A percentile compares a stretch with the other conserved stretches of the same genome.
phyloP scores from a whole-genome alignment of 352 stramenopile species.

The Plasmopara halstedii region DNA sequence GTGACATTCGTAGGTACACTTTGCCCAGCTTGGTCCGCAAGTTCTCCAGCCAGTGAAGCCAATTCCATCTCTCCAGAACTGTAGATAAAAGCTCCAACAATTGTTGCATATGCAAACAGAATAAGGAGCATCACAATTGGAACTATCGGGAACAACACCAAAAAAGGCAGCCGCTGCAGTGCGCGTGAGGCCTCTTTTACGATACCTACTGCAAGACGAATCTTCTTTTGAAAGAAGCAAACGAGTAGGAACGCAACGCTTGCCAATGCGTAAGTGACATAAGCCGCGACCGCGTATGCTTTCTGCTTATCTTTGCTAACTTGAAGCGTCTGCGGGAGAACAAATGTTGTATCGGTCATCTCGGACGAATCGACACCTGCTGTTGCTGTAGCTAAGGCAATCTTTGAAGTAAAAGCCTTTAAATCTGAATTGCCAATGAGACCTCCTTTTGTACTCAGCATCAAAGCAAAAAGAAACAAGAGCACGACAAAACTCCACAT shows the following conservation, averaged over 20 bases:
- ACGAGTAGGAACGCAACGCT: constrained; percentile 68
- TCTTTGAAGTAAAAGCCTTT: constrained; percentile 25
- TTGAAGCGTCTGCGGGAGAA: constrained; percentile 44
- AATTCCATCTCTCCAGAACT: constrained; percentile 42
- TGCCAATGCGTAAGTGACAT: constrained; percentile 49
- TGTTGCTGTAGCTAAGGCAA: constrained; percentile 31
- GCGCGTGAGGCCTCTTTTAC: constrained; percentile 70
- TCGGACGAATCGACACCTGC: constrained; percentile 26
- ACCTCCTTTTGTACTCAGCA: constrained; percentile 68
- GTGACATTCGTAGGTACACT: constrained; percentile 6
- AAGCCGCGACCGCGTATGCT: constrained; percentile 51
- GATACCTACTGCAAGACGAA: constrained; percentile 62
- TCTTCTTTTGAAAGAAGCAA: constrained; percentile 80
- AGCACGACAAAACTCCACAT: constrained; percentile 62
- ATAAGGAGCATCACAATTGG: constrained; percentile 56
- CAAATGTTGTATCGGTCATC: constrained; percentile 14
- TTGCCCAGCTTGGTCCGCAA: constrained; percentile 4
- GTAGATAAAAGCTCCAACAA: constrained; percentile 67
- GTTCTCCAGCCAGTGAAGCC: constrained; percentile 20
- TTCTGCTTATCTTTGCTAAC: constrained; percentile 52
- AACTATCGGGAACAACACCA: constrained; percentile 60
- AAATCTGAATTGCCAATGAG: constrained; percentile 52
- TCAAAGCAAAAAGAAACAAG: constrained; percentile 58
- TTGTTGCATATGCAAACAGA: constrained; percentile 54
- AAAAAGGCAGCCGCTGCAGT: constrained; percentile 47